phyloP scores from a whole-genome alignment of 345 rosid genomes.

The Dipteronia sinensis region DNA sequence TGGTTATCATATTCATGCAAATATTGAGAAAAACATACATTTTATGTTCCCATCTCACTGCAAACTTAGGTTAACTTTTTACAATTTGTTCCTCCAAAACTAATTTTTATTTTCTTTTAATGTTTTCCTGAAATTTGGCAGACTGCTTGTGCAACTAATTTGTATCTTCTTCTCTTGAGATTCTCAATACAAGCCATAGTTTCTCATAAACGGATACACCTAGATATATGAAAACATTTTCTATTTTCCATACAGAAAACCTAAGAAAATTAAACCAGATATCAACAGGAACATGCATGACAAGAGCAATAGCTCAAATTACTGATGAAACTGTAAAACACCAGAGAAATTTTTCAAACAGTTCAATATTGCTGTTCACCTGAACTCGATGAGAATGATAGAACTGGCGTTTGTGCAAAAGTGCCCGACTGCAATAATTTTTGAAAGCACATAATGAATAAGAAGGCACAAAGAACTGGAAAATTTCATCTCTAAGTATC shows the following conservation, averaged over 20 bases:
- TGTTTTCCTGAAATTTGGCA: constrained; percentile 1
- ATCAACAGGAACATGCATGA: not conserved
- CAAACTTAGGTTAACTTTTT: not conserved
- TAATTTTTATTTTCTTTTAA: not conserved
- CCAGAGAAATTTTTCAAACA: constrained; percentile 3
- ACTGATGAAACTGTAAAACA: not conserved
- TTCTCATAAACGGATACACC: not conserved
- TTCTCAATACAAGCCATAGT: not conserved
- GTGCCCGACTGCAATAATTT: constrained; percentile 58
- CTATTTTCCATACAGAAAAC: not conserved
- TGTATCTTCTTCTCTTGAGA: not conserved
- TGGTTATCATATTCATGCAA: not conserved
- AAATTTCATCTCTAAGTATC: not conserved
- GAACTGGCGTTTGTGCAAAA: constrained; percentile 79
- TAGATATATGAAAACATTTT: not conserved
- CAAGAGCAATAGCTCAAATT: constrained; percentile 16
- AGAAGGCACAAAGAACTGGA: not conserved
- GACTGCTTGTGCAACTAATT: not conserved
- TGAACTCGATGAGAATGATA: constrained; percentile 96
- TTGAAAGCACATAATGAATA: constrained; percentile 1
- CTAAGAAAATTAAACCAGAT: not conserved
- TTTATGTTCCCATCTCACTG: not conserved
- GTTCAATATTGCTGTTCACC: constrained; percentile 44
- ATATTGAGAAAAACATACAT: not conserved
- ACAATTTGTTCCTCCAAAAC: too few relatives aligned